phyloP scores from a whole-genome alignment of 208 protist species.

The Leishmania mexicana region DNA sequence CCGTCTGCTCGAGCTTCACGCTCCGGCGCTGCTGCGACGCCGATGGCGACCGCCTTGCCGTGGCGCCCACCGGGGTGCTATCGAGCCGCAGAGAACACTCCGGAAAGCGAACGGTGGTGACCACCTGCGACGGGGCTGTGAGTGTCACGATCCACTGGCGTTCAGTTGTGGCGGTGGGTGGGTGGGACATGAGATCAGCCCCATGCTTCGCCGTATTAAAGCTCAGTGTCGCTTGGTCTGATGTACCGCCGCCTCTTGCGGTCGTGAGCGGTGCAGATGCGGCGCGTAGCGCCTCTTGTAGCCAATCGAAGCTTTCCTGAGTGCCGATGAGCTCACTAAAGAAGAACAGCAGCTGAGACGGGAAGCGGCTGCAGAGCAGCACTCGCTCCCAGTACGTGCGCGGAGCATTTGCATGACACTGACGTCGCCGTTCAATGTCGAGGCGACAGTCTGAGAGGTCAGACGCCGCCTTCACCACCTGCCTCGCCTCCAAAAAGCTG shows the following conservation, averaged over 20 bases:
- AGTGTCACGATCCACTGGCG: slow-evolving; percentile 2
- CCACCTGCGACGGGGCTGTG: neutral
- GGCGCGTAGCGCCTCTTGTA: slow-evolving; percentile 15
- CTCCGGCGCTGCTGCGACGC: neutral
- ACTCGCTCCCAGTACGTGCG: slow-evolving; percentile 28
- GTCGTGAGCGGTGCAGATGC: neutral
- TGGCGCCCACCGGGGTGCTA: neutral
- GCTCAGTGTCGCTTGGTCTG: neutral
- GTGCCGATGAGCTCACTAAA: slow-evolving; percentile 37
- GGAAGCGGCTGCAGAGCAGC: slow-evolving; percentile 22
- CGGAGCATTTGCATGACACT: neutral
- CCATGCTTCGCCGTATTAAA: neutral
- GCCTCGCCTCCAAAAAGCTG: neutral
- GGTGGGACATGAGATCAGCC: neutral
- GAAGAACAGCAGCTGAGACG: slow-evolving; percentile 41
- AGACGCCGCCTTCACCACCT: neutral
- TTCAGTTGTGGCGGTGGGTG: neutral
- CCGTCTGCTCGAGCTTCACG: neutral
- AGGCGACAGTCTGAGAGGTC: neutral
- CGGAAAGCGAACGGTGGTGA: neutral
- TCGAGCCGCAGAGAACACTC: neutral
- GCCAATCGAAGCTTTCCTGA: slow-evolving; percentile 9
- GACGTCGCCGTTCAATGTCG: neutral
- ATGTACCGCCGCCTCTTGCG: too few relatives aligned
- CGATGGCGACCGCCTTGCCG: neutral